Percentiles rank a stretch among this genome's conserved stretches.
Conservation (phyloP, 768 basidiomycete species). For the Termitomyces sp. region DNA sequence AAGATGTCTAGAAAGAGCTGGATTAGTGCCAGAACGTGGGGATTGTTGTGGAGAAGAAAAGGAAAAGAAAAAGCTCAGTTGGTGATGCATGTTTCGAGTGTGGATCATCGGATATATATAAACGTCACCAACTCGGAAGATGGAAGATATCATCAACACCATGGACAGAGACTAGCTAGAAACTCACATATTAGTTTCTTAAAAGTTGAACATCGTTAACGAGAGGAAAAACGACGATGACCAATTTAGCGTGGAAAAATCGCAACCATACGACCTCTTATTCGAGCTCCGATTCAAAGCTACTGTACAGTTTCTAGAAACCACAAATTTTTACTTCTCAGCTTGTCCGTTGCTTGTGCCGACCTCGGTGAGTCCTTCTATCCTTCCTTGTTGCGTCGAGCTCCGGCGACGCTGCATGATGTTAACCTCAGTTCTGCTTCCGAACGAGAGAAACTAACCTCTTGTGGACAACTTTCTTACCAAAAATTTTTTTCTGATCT, state of each 20-base stretch:
- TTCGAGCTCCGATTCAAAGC: slow-evolving; percentile 25
- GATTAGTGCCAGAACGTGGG: neutral
- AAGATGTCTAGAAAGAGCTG: neutral
- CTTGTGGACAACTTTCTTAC: slow-evolving; percentile 66
- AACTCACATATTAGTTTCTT: slow-evolving; percentile 27
- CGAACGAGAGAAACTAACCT: slow-evolving; percentile 67
- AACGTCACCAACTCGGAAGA: slow-evolving; percentile 68
- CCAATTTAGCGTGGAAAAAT: neutral
- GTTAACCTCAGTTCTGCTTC: slow-evolving; percentile 61
- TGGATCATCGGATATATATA: slow-evolving; percentile 55
- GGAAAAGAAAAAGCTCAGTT: slow-evolving; percentile 37
- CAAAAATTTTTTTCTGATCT: slow-evolving; percentile 56
- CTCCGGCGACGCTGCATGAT: slow-evolving; percentile 5
- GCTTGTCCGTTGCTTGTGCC: neutral
- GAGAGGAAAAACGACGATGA: neutral
- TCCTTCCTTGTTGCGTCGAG: neutral
- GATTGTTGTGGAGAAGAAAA: neutral
- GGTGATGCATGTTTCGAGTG: slow-evolving; percentile 79
- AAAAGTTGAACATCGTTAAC: neutral
- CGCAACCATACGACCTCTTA: neutral
- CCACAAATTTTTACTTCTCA: neutral
- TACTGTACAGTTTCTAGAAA: slow-evolving; percentile 37
- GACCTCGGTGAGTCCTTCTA: slow-evolving; percentile 18
- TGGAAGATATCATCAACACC: slow-evolving; percentile 66
- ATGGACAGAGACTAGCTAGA: slow-evolving; percentile 1